phyloP scores from a whole-genome alignment of 257 asterid genomes.

The Solanum chiquidenum region DNA sequence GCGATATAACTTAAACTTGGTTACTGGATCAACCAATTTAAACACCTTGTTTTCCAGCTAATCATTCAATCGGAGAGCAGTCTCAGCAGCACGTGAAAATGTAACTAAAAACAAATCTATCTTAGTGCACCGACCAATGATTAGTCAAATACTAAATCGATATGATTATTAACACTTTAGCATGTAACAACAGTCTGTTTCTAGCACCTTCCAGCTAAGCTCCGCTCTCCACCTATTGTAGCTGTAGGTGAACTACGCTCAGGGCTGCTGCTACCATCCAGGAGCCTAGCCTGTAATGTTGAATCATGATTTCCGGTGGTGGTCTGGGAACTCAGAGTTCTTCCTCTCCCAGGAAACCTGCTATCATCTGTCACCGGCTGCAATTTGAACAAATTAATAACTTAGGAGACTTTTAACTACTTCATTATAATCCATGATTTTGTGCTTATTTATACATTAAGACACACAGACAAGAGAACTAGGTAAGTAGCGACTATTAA shows the following conservation, averaged over 20 bases:
- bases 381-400: slow-evolving; percentile 5
- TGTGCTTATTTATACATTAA: not conserved
- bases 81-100: not conserved
- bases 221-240: slow-evolving; percentile 22
- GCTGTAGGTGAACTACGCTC: slow-evolving; percentile 26
- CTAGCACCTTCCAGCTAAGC: slow-evolving; percentile 27
- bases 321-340: slow-evolving; percentile 39
- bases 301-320: slow-evolving; percentile 30
- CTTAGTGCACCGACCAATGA: not conserved
- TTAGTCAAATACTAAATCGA: not conserved
- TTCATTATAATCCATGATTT: not conserved
- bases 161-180: not conserved
- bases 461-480: not conserved
- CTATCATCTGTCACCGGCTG: slow-evolving; percentile 33
- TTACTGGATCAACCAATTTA: not conserved
- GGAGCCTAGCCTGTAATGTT: slow-evolving; percentile 48
- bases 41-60: not conserved
- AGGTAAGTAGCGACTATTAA: not conserved
- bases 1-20: not conserved
- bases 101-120: not conserved
- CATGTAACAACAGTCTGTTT: not conserved
- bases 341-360: slow-evolving; percentile 70
- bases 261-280: slow-evolving; percentile 29
- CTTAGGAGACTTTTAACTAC: slow-evolving; percentile 2
- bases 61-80: not conserved